Percentiles rank a stretch among this genome's conserved stretches.
Evolutionary conservation across 257 asterid genomes (phyloP).

Genomic region (Primulina huaijiensis): DNA sequence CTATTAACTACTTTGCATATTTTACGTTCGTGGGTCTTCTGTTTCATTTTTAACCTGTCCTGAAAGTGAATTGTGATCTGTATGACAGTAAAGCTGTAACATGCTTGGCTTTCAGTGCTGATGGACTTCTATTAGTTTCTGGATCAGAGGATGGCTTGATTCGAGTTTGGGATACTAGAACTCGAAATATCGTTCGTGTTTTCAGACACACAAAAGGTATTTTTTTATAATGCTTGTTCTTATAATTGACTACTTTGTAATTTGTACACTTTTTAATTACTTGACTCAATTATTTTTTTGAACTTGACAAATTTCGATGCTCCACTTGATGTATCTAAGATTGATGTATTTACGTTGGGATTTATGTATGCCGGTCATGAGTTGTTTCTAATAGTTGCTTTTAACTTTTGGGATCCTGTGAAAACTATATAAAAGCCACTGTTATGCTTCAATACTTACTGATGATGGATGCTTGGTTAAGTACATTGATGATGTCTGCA

Average conservation of each 20-base stretch:
- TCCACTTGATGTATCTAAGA: no score
- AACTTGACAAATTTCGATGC: background rate
- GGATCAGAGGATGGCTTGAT: slow-evolving; percentile 93
- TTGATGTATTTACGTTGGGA: background rate
- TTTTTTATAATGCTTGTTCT: background rate
- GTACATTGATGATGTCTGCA: background rate
- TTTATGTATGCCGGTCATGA: background rate
- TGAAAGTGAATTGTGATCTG: slow-evolving; percentile 27
- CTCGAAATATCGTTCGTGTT: slow-evolving; percentile 55
- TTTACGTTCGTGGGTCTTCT: slow-evolving; percentile 5
- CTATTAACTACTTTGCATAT: slow-evolving; percentile 11
- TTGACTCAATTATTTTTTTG: background rate
- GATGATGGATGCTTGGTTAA: background rate
- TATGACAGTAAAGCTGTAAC: slow-evolving; percentile 82
- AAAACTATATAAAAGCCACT: background rate
- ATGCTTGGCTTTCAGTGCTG: slow-evolving; percentile 73
- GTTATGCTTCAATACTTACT: background rate
- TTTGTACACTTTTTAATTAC: background rate
- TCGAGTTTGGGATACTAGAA: slow-evolving; percentile 83
- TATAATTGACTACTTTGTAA: background rate
- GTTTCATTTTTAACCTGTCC: slow-evolving; percentile 5
- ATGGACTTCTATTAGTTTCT: slow-evolving; percentile 65
- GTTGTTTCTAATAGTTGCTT: background rate
- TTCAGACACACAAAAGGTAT: slow-evolving; percentile 79
- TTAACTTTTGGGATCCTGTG: background rate